Evolutionary conservation across 805 yeast genomes (phyloP).

Genomic region (Candida quercuum): DNA sequence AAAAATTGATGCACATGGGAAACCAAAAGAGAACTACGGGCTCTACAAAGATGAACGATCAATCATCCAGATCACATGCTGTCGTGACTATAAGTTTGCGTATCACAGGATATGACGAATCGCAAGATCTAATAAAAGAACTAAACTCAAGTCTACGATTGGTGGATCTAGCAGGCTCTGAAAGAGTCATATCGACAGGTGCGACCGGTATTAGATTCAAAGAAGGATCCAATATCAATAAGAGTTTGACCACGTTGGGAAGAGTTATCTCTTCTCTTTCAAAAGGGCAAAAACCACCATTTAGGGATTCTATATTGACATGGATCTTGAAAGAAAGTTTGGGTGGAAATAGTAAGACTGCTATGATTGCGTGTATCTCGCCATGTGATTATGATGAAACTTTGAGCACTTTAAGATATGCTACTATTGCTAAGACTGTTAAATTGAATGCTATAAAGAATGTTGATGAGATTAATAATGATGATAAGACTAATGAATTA

Average conservation of each 20-base stretch:
- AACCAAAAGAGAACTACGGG: conserved; percentile 60
- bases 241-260: conserved; percentile 73
- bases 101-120: conserved; percentile 44
- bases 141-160: conserved; percentile 57
- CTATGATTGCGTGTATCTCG: conserved; percentile 81
- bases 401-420: conserved; percentile 69
- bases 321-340: conserved; percentile 70
- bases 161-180: conserved; percentile 84
- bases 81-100: conserved; percentile 58
- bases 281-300: conserved; percentile 27
- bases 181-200: conserved; percentile 58
- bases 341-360: conserved; percentile 85
- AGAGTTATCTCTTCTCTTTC: conserved; percentile 54
- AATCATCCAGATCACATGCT: conserved; percentile 78
- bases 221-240: conserved; percentile 76
- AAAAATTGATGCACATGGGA: conserved; percentile 44
- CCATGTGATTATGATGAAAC: conserved; percentile 79
- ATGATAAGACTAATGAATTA: conserved; percentile 10
- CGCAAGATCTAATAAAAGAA: conserved; percentile 38
- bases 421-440: conserved; percentile 69
- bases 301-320: conserved; percentile 67
- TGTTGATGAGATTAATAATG: conserved; percentile 15
- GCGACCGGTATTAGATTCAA: conserved; percentile 55
- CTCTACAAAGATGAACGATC: conserved; percentile 64
- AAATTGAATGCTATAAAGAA: conserved; percentile 54